Evolutionary conservation across 306 rosid genomes (phyloP).

Genomic region (Citrullus colocynthis): DNA sequence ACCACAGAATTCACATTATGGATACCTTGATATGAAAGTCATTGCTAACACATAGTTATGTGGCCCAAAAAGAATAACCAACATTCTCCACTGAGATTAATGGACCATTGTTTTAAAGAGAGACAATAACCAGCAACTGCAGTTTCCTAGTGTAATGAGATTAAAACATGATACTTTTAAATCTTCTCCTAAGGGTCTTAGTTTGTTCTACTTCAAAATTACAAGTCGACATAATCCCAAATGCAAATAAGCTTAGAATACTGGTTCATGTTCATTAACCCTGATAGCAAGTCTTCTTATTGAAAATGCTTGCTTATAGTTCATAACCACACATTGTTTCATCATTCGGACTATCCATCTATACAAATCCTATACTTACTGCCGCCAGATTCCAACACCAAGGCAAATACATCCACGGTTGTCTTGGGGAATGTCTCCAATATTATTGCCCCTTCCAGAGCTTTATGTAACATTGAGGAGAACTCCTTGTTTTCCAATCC

Average conservation of each 20-base stretch:
- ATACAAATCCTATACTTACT: conserved; percentile 40
- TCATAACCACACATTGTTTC: too few species aligned
- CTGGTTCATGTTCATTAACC: not conserved
- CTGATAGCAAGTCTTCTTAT: too few species aligned
- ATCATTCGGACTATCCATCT: not conserved
- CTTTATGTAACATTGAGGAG: conserved; percentile 77
- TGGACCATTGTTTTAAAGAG: not conserved
- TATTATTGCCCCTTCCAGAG: conserved; percentile 88
- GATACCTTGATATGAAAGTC: not conserved
- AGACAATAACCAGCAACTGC: not conserved
- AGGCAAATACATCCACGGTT: conserved; percentile 86
- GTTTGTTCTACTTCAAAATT: not conserved
- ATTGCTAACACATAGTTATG: not conserved
- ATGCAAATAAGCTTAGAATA: not conserved
- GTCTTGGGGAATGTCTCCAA: conserved; percentile 87
- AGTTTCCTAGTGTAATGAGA: not conserved
- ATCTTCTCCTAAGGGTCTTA: not conserved
- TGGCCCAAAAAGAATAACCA: not conserved
- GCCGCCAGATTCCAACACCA: conserved; percentile 94
- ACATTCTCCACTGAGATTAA: not conserved
- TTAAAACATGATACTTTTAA: not conserved
- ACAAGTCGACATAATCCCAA: not conserved
- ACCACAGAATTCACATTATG: not conserved
- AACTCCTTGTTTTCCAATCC: conserved; percentile 72
- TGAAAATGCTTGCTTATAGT: too few species aligned